phyloP scores from a whole-genome alignment of 2,329 filamentous ascomycete species.

The Fusarium austroafricanum region DNA sequence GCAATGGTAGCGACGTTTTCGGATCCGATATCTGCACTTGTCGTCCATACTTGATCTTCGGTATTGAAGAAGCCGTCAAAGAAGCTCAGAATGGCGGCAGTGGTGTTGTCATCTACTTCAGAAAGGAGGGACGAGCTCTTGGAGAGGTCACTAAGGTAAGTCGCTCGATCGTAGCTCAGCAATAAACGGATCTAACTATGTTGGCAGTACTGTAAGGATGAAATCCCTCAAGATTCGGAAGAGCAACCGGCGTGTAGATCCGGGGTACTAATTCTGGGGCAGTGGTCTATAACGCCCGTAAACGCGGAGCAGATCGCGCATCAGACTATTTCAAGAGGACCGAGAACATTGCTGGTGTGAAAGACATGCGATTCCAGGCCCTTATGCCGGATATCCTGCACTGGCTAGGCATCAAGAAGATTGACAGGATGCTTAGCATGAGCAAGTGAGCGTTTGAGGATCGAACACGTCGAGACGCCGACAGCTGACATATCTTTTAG shows the following conservation, averaged over 20 bases:
- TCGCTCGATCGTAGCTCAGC: slow-evolving; percentile 1
- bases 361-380: slow-evolving; percentile 97
- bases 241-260: slow-evolving; percentile 12
- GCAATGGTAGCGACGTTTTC: slow-evolving; percentile 97
- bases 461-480: slow-evolving; percentile 18
- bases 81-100: slow-evolving; percentile 94
- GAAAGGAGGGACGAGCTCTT: slow-evolving; percentile 93
- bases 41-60: slow-evolving; percentile 93
- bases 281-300: slow-evolving; percentile 82
- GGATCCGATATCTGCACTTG: slow-evolving; percentile 98
- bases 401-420: slow-evolving; percentile 98
- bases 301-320: slow-evolving; percentile 81
- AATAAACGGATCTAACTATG: slow-evolving; percentile 30
- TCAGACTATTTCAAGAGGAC: slow-evolving; percentile 97
- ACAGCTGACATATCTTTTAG: slow-evolving; percentile 57
- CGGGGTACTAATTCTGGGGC: slow-evolving; percentile 35
- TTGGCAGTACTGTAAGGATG: slow-evolving; percentile 39
- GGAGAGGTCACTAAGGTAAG: slow-evolving; percentile 95
- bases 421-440: slow-evolving; percentile 98
- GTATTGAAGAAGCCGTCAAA: slow-evolving; percentile 96
- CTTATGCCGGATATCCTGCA: slow-evolving; percentile 98
- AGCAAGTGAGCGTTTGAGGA: slow-evolving; percentile 76
- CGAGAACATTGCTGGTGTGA: slow-evolving; percentile 98
- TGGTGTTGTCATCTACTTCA: slow-evolving; percentile 97
- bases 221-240: slow-evolving; percentile 2